Base-by-base conservation (phyloP, 352 stramenopile genomes). In the Globisporangium parvum region DNA sequence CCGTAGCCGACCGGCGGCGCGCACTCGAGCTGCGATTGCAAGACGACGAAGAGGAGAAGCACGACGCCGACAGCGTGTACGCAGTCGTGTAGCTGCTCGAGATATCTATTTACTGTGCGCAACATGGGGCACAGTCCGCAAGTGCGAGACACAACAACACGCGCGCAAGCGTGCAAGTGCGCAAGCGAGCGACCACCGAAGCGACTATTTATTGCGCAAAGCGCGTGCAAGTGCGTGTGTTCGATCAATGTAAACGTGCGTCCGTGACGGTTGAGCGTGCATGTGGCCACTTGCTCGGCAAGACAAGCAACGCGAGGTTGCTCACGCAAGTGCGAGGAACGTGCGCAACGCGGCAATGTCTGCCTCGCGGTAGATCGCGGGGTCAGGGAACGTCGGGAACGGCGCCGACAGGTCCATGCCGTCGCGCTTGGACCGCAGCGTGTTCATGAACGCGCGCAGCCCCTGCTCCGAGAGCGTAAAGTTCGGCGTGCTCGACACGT, bases 311-410 rank as follows among this genome's bases (percentile, higher is more conserved):
- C n/a, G n/a, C n/a, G n/a, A n/a, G n/a, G n/a, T n/a, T 40, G 33
- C 33, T 40, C 39, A 44, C 31, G 31, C 31, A n/a, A 44, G 39
- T 20, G 15, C 14, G 18, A 77, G 26, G 49, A 80, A 70, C 26
- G 21, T 47, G 12, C 40, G 48, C 21, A 87, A 56, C 14, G 66
- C 67, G 6, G 53, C 57, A 3, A 65, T 63, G 37, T 87, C 76
- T 12, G 69, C 69, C 10, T 18, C 53, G 41, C 64, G 59, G 70
- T 80, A 87, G 41, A 61, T 71, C 59, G 63, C 55, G 15, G 77
- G 85, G 55, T 87, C 68, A 5, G 85, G 71, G 53, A 66, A 87
- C 15, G 75, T 65, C 3, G 74, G 71, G 47, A 70, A 87, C 20
- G 71, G 58, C 24, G 62, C 68, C 3, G 57, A 65, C 49, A 51